Evolutionary conservation across 179 eudicot species (phyloP), one percentile per base, ranked within the genome.

Genomic region (Patellifolia procumbens): DNA sequence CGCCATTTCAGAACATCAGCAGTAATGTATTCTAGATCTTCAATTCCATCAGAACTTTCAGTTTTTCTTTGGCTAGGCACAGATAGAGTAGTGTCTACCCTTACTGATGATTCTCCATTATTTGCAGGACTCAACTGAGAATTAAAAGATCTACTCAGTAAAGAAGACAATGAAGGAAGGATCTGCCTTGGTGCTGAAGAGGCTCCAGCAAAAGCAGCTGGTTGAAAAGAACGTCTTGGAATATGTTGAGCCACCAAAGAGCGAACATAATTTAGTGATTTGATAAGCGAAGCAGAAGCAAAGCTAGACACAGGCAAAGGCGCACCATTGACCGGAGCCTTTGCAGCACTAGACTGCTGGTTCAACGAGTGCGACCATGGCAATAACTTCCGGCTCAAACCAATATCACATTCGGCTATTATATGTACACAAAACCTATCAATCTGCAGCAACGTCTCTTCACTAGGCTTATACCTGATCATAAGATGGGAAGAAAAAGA

Each of bases 391-490:
- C 95, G 83, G 64, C 83, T 84, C 63, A 89, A 84, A 82, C 87
- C 86, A 79, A 85, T 71, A 85, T 95, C 91, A 86, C 95, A 95
- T 81, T 95, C 99, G 56, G 88, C 81, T 81, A 95, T 90, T 81
- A 90, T 83, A 85, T 84, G 90, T 69, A 88, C 85, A 83, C 99
- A 95, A 84, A 95, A 95, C 60, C 88, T 90, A 80, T 95, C 99
- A 80, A 95, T 91, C 81, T 89, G 97, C 76, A 83, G 83, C 72
- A 95, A 85, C 78, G 92, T 93, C 79, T 92, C 97, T 87, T 93
- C 99, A 80, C 92, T 87, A 61, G 99, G 99, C 83, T 91, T 93
- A 78, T 95, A 95, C 87, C 99, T 95, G 89, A 87, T 77, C 77
- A 80, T 12, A 45, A 13, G 51, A 45, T 8, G 16, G 5, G 28